Base-by-base conservation (phyloP, 164 flowering plant species). In the Santalum album region DNA sequence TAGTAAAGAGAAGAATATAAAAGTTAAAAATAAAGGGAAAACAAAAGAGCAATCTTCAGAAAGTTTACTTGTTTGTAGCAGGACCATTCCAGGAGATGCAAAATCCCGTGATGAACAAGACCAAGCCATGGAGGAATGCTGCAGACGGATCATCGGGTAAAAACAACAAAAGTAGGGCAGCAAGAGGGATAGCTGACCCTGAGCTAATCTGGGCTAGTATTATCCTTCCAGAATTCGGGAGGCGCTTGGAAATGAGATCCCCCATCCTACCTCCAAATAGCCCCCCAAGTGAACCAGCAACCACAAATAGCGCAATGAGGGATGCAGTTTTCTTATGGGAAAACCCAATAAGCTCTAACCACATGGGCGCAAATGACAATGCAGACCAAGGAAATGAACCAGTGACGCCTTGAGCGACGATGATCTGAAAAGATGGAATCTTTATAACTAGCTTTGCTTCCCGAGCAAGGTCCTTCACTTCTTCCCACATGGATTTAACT, bases 371-470 rank as follows among this genome's bases (percentile, higher is more conserved):
- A 71, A 92, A 92, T 17, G 98, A 78, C 69, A 92, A 63, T 27
- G 96, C 95, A 53, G 95, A 88, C 95, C 91, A 86, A 6, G 98
- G 98, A 40, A 92, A 92, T 7, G 90, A 86, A 49, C 98, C 95
- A 0, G 82, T 73, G 16, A 86, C 86, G 59, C 96, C 95, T 65
- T 88, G 98, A 25, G 94, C 94, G 18, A 86, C 96, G 46, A 92
- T 78, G 23, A 92, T 84, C 70, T 79, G 90, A 63, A 92, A 88
- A 11, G 98, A 86, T 16, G 76, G 81, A 46, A 88, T 76, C 27
- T 71, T 76, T n/a, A 81, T 68, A n/a, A 92, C 98, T 2, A 74
- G 64, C 58, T 78, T 78, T 20, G 89, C 92, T 67, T 88, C 96
- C 21, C 53, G 53, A 39, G 68, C 46, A 27, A 91, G 66, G 20